Evolutionary conservation across 2,329 filamentous ascomycete genomes (phyloP), one percentile per base, ranked within the genome.

Genomic region (Bipolaris gigantea): DNA sequence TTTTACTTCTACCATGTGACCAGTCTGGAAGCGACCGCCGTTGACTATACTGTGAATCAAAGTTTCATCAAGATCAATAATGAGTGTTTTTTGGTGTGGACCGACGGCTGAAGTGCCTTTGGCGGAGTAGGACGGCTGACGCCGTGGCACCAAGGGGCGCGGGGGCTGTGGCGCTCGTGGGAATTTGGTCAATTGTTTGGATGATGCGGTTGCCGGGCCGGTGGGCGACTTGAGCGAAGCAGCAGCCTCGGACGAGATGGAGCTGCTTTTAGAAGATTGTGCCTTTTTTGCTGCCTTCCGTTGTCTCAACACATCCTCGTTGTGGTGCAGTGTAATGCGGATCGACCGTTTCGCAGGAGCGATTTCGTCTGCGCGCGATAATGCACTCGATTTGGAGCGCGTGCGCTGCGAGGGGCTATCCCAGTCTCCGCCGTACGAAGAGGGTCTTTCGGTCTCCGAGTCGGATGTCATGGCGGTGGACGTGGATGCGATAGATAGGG

Each of bases 1-100:
- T 66, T 92, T 92, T 60, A 99, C 94, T 77, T 99, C 94, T 48
- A 99, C 92, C 94, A 99, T 99, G 76, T 99, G 94, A 16, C 94
- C 94, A 18, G 90, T 93, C 66, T 90, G 93, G 88, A 96, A 96
- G 55, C 93, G 85, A 48, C 93, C 92, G 27, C 94, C 94, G 73
- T 97, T 97, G 56, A 93, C 92, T 83, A 97, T 92, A 75, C 92
- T 97, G 80, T 99, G 94, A 63, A 99, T 99, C 63, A 99, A 79
- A 0, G 94, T 99, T 76, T 99, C 94, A 75, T 99, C 94, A 16
- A 99, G 84, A 73, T 99, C 94, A 48, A 99, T 82, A 60, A 99
- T 92, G 55, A 99, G 78, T 0, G 94, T 99, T 80, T 99, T 99
- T 69, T 94, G 89, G 56, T 75, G 72, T 50, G 73, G 73, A 2